These are phyloP conservation scores for Nitzschia sp. DNA, from an alignment of 108 stramenopile genomes.

Conservation along the genomic window DNA sequence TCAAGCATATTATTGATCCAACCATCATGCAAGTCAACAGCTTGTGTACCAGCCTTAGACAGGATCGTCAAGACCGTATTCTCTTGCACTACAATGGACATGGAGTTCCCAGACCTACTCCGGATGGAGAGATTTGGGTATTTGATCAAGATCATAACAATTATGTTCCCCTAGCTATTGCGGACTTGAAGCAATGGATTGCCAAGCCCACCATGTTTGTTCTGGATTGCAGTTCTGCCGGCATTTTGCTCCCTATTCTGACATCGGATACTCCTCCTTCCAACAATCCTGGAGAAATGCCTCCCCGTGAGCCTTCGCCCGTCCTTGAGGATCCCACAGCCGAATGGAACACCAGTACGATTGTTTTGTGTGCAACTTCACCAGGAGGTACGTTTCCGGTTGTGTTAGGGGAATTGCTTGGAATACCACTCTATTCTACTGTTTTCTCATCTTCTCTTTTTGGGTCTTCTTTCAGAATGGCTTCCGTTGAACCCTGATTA, in stretches of 20 bases:
- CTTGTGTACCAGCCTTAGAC: constrained; percentile 74
- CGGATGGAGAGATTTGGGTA: constrained; percentile 95
- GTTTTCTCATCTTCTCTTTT: not conserved
- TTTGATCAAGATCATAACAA: constrained; percentile 96
- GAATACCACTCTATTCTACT: not conserved
- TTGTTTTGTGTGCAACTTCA: constrained; percentile 92
- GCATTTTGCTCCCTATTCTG: constrained; percentile 87
- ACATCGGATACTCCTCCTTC: constrained; percentile 36
- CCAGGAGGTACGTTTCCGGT: constrained; percentile 38
- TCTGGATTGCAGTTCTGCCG: constrained; percentile 91
- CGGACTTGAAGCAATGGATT: constrained; percentile 88
- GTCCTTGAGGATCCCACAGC: constrained; percentile 27
- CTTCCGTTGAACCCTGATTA: constrained; percentile 94
- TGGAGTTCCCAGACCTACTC: constrained; percentile 95
- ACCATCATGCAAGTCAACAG: constrained; percentile 90
- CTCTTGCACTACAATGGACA: constrained; percentile 99
- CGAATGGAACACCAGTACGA: constrained; percentile 77
- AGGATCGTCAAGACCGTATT: constrained; percentile 81
- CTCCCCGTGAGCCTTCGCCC: constrained; percentile 5
- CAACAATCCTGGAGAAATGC: constrained; percentile 25
- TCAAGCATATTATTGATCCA: constrained; percentile 87
- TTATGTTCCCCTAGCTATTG: constrained; percentile 92
- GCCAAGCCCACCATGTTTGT: constrained; percentile 91
- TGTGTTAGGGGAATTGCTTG: too few relatives aligned
- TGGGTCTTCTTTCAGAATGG: constrained; percentile 50